Base-by-base conservation (phyloP, 768 basidiomycete species). In the Grammothele lineata region DNA sequence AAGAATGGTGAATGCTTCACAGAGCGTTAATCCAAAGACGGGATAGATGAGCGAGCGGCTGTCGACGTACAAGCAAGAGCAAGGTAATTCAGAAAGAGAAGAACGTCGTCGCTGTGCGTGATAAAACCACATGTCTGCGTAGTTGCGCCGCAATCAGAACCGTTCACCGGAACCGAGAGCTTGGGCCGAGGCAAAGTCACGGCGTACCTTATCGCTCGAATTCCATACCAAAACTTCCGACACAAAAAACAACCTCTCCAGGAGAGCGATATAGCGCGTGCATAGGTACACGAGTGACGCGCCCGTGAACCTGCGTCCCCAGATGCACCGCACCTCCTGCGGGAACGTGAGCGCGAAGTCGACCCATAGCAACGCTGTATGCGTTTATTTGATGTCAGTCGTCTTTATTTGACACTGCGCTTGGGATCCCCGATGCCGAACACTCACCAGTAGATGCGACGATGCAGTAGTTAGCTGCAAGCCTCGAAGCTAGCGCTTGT, bases 81-180 rank as follows among this genome's bases (percentile, higher is more conserved):
- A 22, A 55, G 39, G 19, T 55, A 53, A 32, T 51, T 55, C 26
- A 58, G 34, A 32, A 53, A 48, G 6, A 44, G 52, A 0, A 58
- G 40, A 2, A 38, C 24, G 17, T 58, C 57, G 23, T 58, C 57
- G 1, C 47, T 11, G 11, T 53, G 51, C 15, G 53, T 26, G 1
- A 58, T 50, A 3, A 44, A 46, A 5, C 38, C 54, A 41, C 57
- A 58, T 42, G 54, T 58, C 12, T 2, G 37, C 4, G 8, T 14
- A 3, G n/a, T n/a, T n/a, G n/a, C n/a, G n/a, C n/a, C n/a, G 2
- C 2, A 12, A 12, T 25, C 9, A 37, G 23, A 7, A 30, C 4
- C 8, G 12, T 7, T 17, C n/a, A 7, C 39, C 17, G 12, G 30
- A 15, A 12, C 30, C 9, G 30, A 32, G 15, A 15, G 15, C 30